A percentile compares a stretch with the other conserved stretches of the same genome.
phyloP scores from a whole-genome alignment of 2,329 filamentous ascomycete species.

The Penicillium sp. region DNA sequence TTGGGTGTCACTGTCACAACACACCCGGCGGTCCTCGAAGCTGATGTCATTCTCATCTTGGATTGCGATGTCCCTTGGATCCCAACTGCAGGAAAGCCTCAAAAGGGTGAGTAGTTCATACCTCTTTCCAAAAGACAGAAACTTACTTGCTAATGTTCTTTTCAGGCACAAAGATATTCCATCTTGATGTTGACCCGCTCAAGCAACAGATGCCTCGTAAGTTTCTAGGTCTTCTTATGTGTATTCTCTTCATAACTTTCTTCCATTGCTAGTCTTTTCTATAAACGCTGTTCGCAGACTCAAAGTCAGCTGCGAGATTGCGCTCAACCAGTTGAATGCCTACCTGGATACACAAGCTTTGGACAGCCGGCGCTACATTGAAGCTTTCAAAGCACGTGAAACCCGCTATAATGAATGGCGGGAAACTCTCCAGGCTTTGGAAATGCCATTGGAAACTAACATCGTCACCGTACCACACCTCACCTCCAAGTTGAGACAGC shows the following conservation, averaged over 20 bases:
- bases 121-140: not conserved
- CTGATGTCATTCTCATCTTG: constrained; percentile 79
- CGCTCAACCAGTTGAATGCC: constrained; percentile 51
- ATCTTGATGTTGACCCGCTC: constrained; percentile 65
- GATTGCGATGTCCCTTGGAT: constrained; percentile 94
- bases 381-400: constrained; percentile 8
- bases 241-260: not conserved
- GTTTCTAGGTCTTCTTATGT: constrained; percentile 48
- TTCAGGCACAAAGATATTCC: constrained; percentile 57
- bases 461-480: constrained; percentile 54
- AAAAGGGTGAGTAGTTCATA: constrained; percentile 3
- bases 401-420: constrained; percentile 11
- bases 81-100: constrained; percentile 64
- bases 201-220: constrained; percentile 71
- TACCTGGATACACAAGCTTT: constrained; percentile 12
- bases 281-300: constrained; percentile 42
- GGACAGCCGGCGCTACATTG: not conserved
- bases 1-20: constrained; percentile 71
- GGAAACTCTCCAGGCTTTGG: not conserved
- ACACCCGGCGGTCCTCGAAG: constrained; percentile 68
- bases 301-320: constrained; percentile 46
- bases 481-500: constrained; percentile 53
- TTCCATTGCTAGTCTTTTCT: constrained; percentile 41
- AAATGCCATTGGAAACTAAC: constrained; percentile 3
- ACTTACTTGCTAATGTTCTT: constrained; percentile 14